Evolutionary conservation across 345 rosid species (phyloP).

Genomic region (Cardiospermum halicacabum): DNA sequence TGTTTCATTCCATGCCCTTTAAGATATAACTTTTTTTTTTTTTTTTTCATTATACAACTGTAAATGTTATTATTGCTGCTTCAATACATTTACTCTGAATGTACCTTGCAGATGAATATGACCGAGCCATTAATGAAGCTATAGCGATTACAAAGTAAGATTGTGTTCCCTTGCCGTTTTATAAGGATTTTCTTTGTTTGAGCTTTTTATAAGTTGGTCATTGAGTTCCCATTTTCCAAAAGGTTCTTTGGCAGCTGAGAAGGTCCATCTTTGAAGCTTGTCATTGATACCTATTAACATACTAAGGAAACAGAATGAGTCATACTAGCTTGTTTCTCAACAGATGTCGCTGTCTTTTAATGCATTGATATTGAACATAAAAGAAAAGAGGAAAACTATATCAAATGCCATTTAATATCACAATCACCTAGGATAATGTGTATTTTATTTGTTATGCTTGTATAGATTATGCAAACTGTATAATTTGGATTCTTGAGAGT

Average conservation of each 20-base stretch:
- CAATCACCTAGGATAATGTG: neutral
- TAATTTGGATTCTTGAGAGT: neutral
- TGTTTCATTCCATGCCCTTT: neutral
- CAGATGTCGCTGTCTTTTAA: too few relatives aligned
- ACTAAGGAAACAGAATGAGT: neutral
- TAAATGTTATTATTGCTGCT: neutral
- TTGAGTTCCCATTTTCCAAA: too few relatives aligned
- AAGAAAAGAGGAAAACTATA: too few relatives aligned
- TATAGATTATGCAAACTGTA: neutral
- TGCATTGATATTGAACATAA: neutral
- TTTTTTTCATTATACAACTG: neutral
- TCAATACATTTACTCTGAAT: conserved; percentile 9
- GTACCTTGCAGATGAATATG: conserved; percentile 61
- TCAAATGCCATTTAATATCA: neutral
- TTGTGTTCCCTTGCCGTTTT: conserved; percentile 9
- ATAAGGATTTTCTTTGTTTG: neutral
- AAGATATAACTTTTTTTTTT: neutral
- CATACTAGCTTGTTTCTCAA: neutral
- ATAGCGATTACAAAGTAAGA: conserved; percentile 58
- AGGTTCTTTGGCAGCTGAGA: too few relatives aligned
- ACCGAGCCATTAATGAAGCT: conserved; percentile 67
- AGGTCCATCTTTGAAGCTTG: neutral
- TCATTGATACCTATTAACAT: neutral
- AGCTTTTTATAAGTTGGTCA: too few relatives aligned
- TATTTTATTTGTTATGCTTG: neutral